Conservation (phyloP, 2,329 filamentous ascomycete genomes). For the Aspergillus clavatus region DNA sequence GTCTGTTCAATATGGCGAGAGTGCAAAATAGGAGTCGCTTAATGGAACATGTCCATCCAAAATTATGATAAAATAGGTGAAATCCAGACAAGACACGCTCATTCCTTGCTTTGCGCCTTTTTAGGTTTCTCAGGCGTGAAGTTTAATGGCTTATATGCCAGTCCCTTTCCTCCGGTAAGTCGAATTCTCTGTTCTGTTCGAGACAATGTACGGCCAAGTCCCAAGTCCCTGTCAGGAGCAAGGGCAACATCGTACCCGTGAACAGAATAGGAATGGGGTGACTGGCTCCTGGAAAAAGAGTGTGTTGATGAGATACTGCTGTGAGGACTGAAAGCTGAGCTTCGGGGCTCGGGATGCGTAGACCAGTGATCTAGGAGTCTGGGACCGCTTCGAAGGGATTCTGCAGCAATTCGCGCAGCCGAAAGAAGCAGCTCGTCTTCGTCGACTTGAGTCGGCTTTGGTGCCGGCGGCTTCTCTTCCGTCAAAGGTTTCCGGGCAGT, state of each 20-base stretch:
- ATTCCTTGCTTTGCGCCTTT: slow-evolving; percentile 12
- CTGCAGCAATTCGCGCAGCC: slow-evolving; percentile 39
- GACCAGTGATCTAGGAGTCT: slow-evolving; percentile 26
- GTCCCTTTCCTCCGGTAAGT: slow-evolving; percentile 39
- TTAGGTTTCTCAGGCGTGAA: slow-evolving; percentile 18
- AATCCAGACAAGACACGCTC: not conserved
- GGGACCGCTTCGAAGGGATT: slow-evolving; percentile 35
- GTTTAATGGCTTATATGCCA: slow-evolving; percentile 40
- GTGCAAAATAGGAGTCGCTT: not conserved
- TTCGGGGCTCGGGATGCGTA: slow-evolving; percentile 20
- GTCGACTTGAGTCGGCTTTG: slow-evolving; percentile 29
- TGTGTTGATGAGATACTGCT: slow-evolving; percentile 23
- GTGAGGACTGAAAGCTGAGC: slow-evolving; percentile 24
- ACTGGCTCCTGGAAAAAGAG: slow-evolving; percentile 24
- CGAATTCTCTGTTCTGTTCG: slow-evolving; percentile 42
- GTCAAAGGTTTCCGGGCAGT: slow-evolving; percentile 20
- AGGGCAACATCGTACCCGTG: slow-evolving; percentile 41
- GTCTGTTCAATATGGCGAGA: not conserved
- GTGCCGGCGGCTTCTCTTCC: slow-evolving; percentile 18
- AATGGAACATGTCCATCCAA: not conserved
- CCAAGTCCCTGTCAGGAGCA: slow-evolving; percentile 35
- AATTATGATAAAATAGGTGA: slow-evolving; percentile 1
- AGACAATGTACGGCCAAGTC: slow-evolving; percentile 38
- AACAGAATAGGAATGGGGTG: slow-evolving; percentile 26
- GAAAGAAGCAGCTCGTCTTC: slow-evolving; percentile 41